phyloP scores from a whole-genome alignment of 768 basidiomycete species.

The Tricholoma furcatifolium region DNA sequence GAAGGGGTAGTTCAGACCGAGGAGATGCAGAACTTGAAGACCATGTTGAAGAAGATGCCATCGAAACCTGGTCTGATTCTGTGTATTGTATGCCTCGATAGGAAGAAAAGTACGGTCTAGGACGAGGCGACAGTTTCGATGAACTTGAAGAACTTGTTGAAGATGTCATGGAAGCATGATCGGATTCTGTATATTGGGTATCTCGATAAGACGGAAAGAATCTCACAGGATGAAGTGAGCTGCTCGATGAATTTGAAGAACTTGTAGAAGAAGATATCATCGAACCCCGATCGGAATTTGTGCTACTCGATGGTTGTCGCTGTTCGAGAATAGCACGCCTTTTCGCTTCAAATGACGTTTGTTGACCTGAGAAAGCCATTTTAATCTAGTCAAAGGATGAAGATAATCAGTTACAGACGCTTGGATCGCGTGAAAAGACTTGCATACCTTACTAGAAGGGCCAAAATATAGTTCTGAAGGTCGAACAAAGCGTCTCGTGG shows the following conservation, averaged over 20 bases:
- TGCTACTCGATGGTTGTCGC: not conserved
- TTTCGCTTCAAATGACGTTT: not conserved
- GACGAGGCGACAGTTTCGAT: not conserved
- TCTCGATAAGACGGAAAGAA: too few species aligned
- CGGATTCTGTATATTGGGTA: too few species aligned
- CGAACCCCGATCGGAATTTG: too few species aligned
- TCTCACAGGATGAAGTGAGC: too few species aligned
- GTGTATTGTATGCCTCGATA: too few species aligned
- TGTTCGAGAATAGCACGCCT: not conserved
- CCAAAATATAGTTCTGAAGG: not conserved
- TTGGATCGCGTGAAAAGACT: too few species aligned
- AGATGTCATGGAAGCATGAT: too few species aligned
- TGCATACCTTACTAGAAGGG: too few species aligned
- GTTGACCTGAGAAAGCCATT: slow-evolving; percentile 2
- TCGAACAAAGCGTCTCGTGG: not conserved
- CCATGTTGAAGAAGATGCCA: not conserved
- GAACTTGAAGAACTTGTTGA: not conserved
- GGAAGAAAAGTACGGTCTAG: not conserved
- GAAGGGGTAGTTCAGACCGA: not conserved
- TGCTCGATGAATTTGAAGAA: not conserved
- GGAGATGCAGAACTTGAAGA: not conserved
- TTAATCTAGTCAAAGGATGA: not conserved
- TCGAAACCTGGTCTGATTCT: too few species aligned
- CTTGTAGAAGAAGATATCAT: not conserved
- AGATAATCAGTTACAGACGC: too few species aligned